Conservation (phyloP, 2,329 filamentous ascomycete species). For the Trichoderma koningiopsis region DNA sequence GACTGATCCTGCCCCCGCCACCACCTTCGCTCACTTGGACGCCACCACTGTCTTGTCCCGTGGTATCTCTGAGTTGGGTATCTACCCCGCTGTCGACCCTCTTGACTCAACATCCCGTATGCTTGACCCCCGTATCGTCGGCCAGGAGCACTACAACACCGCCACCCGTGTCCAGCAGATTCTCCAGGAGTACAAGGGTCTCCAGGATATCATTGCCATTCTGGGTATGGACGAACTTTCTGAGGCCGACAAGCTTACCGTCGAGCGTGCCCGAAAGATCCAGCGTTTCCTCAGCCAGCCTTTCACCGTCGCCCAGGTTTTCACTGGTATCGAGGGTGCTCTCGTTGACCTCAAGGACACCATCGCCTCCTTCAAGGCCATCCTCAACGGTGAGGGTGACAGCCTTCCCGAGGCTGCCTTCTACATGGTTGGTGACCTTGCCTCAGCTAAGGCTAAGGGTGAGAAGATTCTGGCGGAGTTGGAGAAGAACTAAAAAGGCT, state of each 20-base stretch:
- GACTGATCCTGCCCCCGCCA: slow-evolving; percentile 99
- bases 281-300: slow-evolving; percentile 99
- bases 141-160: slow-evolving; percentile 95
- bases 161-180: slow-evolving; percentile 97
- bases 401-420: slow-evolving; percentile 89
- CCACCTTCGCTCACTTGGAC: slow-evolving; percentile 99
- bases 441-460: slow-evolving; percentile 91
- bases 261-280: slow-evolving; percentile 99
- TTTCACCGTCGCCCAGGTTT: slow-evolving; percentile 85
- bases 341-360: slow-evolving; percentile 99
- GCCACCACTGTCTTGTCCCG: slow-evolving; percentile 99
- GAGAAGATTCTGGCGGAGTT: slow-evolving; percentile 99
- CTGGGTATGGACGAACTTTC: slow-evolving; percentile 99
- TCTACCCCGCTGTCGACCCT: slow-evolving; percentile 99
- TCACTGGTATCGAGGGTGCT: slow-evolving; percentile 92
- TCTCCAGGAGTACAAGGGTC: slow-evolving; percentile 99
- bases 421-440: slow-evolving; percentile 99
- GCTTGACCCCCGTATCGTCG: slow-evolving; percentile 97
- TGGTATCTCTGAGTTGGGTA: slow-evolving; percentile 99
- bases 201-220: slow-evolving; percentile 99
- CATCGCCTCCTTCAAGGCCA: slow-evolving; percentile 95
- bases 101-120: slow-evolving; percentile 99
- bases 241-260: slow-evolving; percentile 98
- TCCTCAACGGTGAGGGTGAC: slow-evolving; percentile 92
- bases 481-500: slow-evolving; percentile 60